Evolutionary conservation across 495 filamentous ascomycete genomes (phyloP).

Genomic region (Niebla homalea): DNA sequence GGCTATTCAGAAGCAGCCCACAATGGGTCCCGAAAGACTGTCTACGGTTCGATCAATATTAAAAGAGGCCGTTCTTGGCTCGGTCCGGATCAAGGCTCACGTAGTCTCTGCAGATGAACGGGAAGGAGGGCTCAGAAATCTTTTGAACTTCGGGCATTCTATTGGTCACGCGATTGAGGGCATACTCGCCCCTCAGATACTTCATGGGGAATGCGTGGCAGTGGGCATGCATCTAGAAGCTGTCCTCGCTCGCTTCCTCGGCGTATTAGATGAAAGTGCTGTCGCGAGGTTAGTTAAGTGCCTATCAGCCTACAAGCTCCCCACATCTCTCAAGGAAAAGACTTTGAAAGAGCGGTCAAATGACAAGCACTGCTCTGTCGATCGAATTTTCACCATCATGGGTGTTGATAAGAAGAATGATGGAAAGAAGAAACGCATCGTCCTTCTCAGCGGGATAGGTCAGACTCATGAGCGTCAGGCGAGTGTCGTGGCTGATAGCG

Average conservation of each 20-base stretch:
- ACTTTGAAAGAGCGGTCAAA: slow-evolving; percentile 75
- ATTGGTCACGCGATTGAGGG: slow-evolving; percentile 97
- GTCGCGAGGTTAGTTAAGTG: slow-evolving; percentile 85
- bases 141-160: slow-evolving; percentile 95
- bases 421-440: slow-evolving; percentile 88
- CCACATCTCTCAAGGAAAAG: slow-evolving; percentile 73
- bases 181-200: slow-evolving; percentile 83
- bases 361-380: slow-evolving; percentile 81
- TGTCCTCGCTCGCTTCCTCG: slow-evolving; percentile 79
- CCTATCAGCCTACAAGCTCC: slow-evolving; percentile 83
- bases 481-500: slow-evolving; percentile 71
- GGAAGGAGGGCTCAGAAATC: slow-evolving; percentile 85
- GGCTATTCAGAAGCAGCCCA: slow-evolving; percentile 47
- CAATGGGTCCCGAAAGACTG: slow-evolving; percentile 43
- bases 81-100: slow-evolving; percentile 77
- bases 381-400: slow-evolving; percentile 82
- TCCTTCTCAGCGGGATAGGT: slow-evolving; percentile 86
- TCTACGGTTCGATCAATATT: slow-evolving; percentile 59
- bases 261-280: slow-evolving; percentile 72
- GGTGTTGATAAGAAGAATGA: slow-evolving; percentile 98
- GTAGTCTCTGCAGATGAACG: slow-evolving; percentile 90
- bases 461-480: slow-evolving; percentile 75
- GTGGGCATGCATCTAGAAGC: slow-evolving; percentile 98
- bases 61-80: slow-evolving; percentile 78
- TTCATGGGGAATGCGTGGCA: slow-evolving; percentile 90